Evolutionary conservation across 805 yeast genomes (phyloP), one percentile per base, ranked within the genome.

Genomic region (Pichia cephalocereana): DNA sequence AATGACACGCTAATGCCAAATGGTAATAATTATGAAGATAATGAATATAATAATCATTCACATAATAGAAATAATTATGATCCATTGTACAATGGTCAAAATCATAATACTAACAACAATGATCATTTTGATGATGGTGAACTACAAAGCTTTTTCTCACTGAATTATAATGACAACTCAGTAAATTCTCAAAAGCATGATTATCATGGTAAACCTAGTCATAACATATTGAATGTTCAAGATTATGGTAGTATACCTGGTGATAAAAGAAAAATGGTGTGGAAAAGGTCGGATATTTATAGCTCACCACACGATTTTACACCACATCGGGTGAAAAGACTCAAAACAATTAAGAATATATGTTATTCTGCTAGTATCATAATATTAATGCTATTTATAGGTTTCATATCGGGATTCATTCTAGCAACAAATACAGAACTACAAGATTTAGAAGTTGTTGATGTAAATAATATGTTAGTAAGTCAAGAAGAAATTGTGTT

Each of bases 351-450:
- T 7, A 59, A 55, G 44, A 62, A 52, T 28, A 63, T 66, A 45
- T 65, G 68, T 45, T 76, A 75, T 52, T 72, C 81, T 0, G 52
- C 75, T 34, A 54, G 71, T 39, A 58, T 74, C 37, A 71, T 77
- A 3, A 54, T 77, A 15, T 61, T 75, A 14, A 70, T 87, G n/a
- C 64, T 86, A 11, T 69, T 80, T 0, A 62, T 84, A 31, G 96
- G 96, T 1, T 88, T 91, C 58, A 70, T 85, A 6, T 71, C 83
- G 58, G 98, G 98, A 0, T 86, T 90, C 59, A 67, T 89, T 2
- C 68, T 90, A 40, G 96, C 96, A 0, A 82, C 96, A 1, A 82
- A 88, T 18, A 88, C 87, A 56, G 96, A 91, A 49, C 68, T 91
- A 47, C 80, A 83, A 46, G 75, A 77, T 51, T 82, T 88, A 18